Evolutionary conservation across 1,284 basidiomycete genomes (phyloP).

Genomic region (Ganoderma lingzhi): DNA sequence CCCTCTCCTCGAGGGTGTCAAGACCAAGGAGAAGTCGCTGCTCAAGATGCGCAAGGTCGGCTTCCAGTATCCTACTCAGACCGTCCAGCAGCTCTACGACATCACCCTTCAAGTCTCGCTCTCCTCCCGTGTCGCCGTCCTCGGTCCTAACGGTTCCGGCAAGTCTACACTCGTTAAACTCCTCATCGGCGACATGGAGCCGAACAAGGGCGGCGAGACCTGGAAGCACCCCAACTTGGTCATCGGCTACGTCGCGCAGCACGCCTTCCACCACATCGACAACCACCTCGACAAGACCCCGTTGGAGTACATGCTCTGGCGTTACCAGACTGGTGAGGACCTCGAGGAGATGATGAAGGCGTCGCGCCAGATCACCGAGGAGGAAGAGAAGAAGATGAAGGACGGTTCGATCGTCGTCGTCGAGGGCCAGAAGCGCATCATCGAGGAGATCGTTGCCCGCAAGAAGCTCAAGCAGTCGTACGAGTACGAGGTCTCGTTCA

Average conservation of each 20-base stretch:
- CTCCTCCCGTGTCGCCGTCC: conserved; percentile 95
- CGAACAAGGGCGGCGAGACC: conserved; percentile 95
- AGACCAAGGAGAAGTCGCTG: conserved; percentile 98
- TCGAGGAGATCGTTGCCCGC: conserved; percentile 90
- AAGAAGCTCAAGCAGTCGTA: conserved; percentile 99
- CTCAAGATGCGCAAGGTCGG: conserved; percentile 98
- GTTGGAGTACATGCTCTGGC: conserved; percentile 98
- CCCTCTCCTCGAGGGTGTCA: conserved; percentile 97
- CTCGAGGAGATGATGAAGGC: conserved; percentile 96
- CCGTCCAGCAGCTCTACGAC: conserved; percentile 92
- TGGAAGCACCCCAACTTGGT: conserved; percentile 99
- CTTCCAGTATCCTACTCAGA: conserved; percentile 93
- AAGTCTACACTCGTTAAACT: conserved; percentile 99
- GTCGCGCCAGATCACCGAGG: conserved; percentile 86
- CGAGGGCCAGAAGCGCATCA: conserved; percentile 94
- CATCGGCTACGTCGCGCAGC: conserved; percentile 98
- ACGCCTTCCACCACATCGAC: conserved; percentile 99
- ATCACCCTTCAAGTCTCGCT: conserved; percentile 96
- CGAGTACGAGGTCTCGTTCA: conserved; percentile 97
- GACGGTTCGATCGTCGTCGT: conserved; percentile 88
- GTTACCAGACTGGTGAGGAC: conserved; percentile 99
- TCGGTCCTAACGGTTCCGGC: conserved; percentile 97
- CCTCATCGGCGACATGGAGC: conserved; percentile 96
- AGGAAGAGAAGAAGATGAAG: conserved; percentile 96
- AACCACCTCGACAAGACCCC: conserved; percentile 98